Base-by-base conservation (phyloP, 306 rosid genomes). In the Gynostemma pentaphyllum region DNA sequence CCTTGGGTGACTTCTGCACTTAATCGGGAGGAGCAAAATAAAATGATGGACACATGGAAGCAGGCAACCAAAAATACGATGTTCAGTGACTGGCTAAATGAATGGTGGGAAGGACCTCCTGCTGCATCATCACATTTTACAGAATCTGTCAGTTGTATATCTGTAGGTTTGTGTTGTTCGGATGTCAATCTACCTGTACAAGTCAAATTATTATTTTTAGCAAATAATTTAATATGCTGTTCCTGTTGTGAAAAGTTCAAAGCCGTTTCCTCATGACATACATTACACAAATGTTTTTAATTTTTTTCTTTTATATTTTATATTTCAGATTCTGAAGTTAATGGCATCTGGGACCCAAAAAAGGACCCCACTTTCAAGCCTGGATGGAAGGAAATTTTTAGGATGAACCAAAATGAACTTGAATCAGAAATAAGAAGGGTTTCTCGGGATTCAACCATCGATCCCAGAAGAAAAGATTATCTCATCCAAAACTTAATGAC, bases 1-100 rank as follows among this genome's bases (percentile, higher is more conserved):
- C 99, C 99, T 1, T 92, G 99, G 99, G 99, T 92, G 44, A 92
- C 96, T 74, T 86, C 96, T 67, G 99, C 96, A 62, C 96, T 92
- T 71, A 92, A 95, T 66, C 82, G 82, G 83, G 96, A 92, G 62
- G 99, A 92, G 71, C 99, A 92, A 72, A 92, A 81, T 84, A 81
- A 82, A 82, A 77, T 92, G 99, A 92, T 92, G 94, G 95, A 92
- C 68, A 84, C 96, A 21, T 86, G 96, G 99, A 92, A 92, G 78
- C 99, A 92, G 76, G 96, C 96, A 65, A 66, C 99, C 40, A 92
- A 84, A 75, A 92, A 92, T 61, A 92, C 99, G 24, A 92, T 92
- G 99, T 92, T 92, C 79, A 86, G 80, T 65, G 99, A 92, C 76
- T 92, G 99, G 99, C 94, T 88, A 62, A 88, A 78, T 75, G 99